A percentile compares a stretch with the other conserved stretches of the same genome.
These are phyloP conservation scores for Aspergillus vadensis DNA, from an alignment of 2,329 filamentous ascomycete genomes.

Conservation along the genomic window DNA sequence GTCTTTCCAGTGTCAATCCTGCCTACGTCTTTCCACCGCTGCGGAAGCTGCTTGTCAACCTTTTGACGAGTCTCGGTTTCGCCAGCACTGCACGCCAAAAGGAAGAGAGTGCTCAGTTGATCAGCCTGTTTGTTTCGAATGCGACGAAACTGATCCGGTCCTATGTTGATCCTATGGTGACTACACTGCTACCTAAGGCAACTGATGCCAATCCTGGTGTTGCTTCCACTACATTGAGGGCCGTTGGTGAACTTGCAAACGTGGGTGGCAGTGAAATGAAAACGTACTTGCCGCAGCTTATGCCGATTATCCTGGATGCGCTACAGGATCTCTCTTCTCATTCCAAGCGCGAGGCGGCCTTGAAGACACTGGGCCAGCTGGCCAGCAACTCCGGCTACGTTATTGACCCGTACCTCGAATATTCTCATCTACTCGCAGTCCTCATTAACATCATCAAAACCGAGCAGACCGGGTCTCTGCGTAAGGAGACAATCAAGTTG, in stretches of 20 bases:
- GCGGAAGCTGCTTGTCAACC: constrained; percentile 91
- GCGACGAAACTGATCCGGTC: constrained; percentile 91
- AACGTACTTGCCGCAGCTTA: constrained; percentile 84
- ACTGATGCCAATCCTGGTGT: constrained; percentile 83
- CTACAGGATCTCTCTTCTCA: constrained; percentile 92
- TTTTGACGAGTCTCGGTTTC: constrained; percentile 94
- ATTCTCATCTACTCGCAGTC: constrained; percentile 89
- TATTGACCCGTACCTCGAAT: constrained; percentile 92
- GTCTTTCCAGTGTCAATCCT: constrained; percentile 85
- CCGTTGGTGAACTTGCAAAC: constrained; percentile 89
- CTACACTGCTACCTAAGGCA: constrained; percentile 89
- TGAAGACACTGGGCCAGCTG: constrained; percentile 86
- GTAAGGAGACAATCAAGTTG: constrained; percentile 93
- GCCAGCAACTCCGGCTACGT: constrained; percentile 98
- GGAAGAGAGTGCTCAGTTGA: constrained; percentile 90
- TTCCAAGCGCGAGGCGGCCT: constrained; percentile 83
- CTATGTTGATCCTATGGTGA: constrained; percentile 95
- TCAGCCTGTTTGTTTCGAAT: constrained; percentile 90
- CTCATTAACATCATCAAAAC: constrained; percentile 92
- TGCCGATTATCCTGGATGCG: constrained; percentile 92
- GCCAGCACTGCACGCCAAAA: constrained; percentile 93
- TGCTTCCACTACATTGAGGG: constrained; percentile 90
- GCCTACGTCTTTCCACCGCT: constrained; percentile 97
- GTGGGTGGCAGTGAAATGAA: constrained; percentile 95
- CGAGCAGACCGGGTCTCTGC: constrained; percentile 80